Percentiles rank a stretch among this genome's conserved stretches.
Evolutionary conservation across 148 eudicot species (phyloP).

Genomic region (Rhododendron ferrugineum): DNA sequence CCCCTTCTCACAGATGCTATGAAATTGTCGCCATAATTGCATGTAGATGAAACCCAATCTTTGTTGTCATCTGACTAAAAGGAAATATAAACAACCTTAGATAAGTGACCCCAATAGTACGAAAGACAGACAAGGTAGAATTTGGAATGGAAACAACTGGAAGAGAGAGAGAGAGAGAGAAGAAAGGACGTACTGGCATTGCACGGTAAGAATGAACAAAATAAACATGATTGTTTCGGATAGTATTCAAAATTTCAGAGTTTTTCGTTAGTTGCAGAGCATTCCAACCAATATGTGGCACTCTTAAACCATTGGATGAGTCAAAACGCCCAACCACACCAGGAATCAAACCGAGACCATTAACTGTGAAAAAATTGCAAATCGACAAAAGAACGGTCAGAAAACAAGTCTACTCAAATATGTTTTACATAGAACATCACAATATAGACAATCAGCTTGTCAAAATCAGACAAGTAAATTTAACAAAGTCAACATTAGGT

Average conservation of each 20-base stretch:
- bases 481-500: neutral
- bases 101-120: conserved; percentile 1
- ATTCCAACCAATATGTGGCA: conserved; percentile 99
- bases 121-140: conserved; percentile 5
- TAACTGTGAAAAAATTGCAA: conserved; percentile 30
- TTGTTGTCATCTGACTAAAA: conserved; percentile 68
- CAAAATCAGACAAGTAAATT: conserved; percentile 2
- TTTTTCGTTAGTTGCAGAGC: conserved; percentile 59
- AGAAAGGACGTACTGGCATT: conserved; percentile 55
- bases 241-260: conserved; percentile 68
- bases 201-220: conserved; percentile 99
- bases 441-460: neutral
- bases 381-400: neutral
- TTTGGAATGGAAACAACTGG: conserved; percentile 5
- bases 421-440: neutral
- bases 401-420: neutral
- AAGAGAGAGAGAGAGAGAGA: neutral
- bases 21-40: conserved; percentile 79
- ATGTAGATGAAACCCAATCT: conserved; percentile 95
- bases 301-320: conserved; percentile 62
- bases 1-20: conserved; percentile 86
- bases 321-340: conserved; percentile 95
- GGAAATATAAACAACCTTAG: conserved; percentile 12
- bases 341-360: conserved; percentile 86
- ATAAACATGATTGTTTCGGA: conserved; percentile 79